Percentiles rank a stretch among this genome's conserved stretches.
Conservation (phyloP, 192 early-diverging fungal species). For the Martensiomyces pterosporus region DNA sequence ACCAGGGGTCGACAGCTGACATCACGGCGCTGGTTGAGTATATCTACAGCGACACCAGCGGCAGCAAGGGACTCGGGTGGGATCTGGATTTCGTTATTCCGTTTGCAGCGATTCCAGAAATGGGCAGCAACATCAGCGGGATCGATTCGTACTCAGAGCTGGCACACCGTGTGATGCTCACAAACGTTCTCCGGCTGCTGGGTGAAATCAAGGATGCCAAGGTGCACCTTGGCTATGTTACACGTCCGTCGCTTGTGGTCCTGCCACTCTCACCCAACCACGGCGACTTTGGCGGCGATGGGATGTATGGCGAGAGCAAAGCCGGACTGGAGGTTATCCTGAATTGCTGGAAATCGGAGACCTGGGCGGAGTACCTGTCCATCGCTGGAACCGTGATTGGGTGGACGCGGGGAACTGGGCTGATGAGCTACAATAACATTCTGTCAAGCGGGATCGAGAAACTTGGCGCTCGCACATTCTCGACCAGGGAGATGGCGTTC, state of each 20-base stretch:
- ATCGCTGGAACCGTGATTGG: constrained; percentile 90
- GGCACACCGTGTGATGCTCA: constrained; percentile 89
- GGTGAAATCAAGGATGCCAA: constrained; percentile 84
- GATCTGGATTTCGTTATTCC: constrained; percentile 91
- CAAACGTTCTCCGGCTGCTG: constrained; percentile 81
- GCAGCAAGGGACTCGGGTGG: constrained; percentile 65
- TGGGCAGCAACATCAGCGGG: constrained; percentile 76
- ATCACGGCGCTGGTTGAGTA: constrained; percentile 72
- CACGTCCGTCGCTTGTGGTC: constrained; percentile 78
- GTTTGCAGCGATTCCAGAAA: constrained; percentile 86
- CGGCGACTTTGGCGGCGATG: constrained; percentile 86
- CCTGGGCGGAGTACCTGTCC: constrained; percentile 80
- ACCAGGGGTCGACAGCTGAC: constrained; percentile 84
- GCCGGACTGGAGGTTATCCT: constrained; percentile 82
- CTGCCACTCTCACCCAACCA: constrained; percentile 94
- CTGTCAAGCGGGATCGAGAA: constrained; percentile 90
- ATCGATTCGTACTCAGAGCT: constrained; percentile 85
- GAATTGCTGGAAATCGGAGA: constrained; percentile 87
- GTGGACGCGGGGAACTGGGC: constrained; percentile 93
- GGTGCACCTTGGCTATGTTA: constrained; percentile 63
- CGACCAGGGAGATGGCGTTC: constrained; percentile 93
- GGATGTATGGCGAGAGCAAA: constrained; percentile 95
- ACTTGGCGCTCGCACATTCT: constrained; percentile 91
- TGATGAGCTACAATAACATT: constrained; percentile 92
- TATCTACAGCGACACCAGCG: constrained; percentile 63